Evolutionary conservation across 345 rosid species (phyloP).

Genomic region (Erucastrum elatum): DNA sequence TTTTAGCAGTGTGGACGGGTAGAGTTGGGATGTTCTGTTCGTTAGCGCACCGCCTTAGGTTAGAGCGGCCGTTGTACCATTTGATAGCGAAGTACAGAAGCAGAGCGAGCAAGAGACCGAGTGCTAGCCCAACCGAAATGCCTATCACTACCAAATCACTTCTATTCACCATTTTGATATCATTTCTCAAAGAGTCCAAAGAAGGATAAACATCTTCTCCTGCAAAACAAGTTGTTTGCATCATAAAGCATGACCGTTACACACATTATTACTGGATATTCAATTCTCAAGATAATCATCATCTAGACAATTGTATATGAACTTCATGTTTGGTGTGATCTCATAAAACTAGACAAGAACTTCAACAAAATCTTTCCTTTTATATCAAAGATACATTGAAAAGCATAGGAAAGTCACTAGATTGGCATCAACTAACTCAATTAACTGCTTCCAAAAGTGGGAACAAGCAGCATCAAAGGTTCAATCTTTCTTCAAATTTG

Average conservation of each 20-base stretch:
- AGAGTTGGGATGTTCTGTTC: constrained; percentile 60
- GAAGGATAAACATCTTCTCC: neutral
- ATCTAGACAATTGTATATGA: constrained; percentile 2
- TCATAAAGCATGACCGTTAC: constrained; percentile 2
- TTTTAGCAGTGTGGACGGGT: constrained; percentile 74
- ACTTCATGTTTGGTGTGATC: neutral
- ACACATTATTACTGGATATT: neutral
- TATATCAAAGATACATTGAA: neutral
- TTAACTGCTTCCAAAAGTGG: neutral
- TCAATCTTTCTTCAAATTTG: neutral
- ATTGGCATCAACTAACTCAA: neutral
- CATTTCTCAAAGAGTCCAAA: constrained; percentile 50
- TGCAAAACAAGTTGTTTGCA: neutral
- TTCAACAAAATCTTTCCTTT: neutral
- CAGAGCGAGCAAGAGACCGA: constrained; percentile 76
- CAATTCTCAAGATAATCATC: neutral
- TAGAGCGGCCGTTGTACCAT: constrained; percentile 65
- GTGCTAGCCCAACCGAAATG: constrained; percentile 69
- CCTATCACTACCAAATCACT: constrained; percentile 57
- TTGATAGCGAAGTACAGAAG: constrained; percentile 54
- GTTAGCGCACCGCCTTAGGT: constrained; percentile 48
- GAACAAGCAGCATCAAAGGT: constrained; percentile 14
- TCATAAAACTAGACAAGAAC: neutral
- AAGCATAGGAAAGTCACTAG: neutral
- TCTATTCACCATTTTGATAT: constrained; percentile 52